A percentile compares a stretch with the other conserved stretches of the same genome.
These are phyloP conservation scores for Centrapalus pauciflorus DNA, from an alignment of 129 eudicot genomes.

Conservation along the genomic window DNA sequence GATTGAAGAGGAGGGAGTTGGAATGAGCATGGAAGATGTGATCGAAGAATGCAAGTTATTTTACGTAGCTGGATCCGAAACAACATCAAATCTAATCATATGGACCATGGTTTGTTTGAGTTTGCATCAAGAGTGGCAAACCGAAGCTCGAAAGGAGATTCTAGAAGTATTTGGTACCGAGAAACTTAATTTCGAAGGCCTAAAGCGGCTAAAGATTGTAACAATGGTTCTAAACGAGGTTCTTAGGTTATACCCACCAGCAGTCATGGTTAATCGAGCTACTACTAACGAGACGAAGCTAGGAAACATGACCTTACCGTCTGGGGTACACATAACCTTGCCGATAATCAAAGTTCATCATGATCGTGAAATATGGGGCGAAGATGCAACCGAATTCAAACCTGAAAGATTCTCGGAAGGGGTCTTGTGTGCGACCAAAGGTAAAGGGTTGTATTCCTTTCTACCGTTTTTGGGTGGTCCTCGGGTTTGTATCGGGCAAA, in stretches of 20 bases:
- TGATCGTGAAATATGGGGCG: slow-evolving; percentile 45
- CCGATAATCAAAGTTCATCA: slow-evolving; percentile 34
- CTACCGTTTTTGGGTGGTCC: slow-evolving; percentile 38
- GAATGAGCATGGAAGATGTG: slow-evolving; percentile 37
- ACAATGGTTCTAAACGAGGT: slow-evolving; percentile 41
- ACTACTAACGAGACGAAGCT: slow-evolving; percentile 21
- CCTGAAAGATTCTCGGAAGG: slow-evolving; percentile 48
- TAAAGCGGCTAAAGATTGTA: slow-evolving; percentile 29
- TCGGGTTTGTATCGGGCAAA: slow-evolving; percentile 48
- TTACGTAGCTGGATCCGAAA: slow-evolving; percentile 48
- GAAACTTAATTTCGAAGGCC: slow-evolving; percentile 28
- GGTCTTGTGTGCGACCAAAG: slow-evolving; percentile 28
- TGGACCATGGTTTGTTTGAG: slow-evolving; percentile 47
- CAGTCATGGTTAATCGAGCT: background rate
- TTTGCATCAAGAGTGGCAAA: slow-evolving; percentile 41
- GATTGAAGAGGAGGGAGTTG: slow-evolving; percentile 8
- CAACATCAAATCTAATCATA: slow-evolving; percentile 39
- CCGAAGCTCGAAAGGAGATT: slow-evolving; percentile 34
- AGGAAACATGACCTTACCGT: slow-evolving; percentile 25
- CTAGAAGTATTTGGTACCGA: slow-evolving; percentile 12
- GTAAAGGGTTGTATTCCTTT: slow-evolving; percentile 7
- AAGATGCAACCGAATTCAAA: slow-evolving; percentile 42
- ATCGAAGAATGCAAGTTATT: slow-evolving; percentile 51
- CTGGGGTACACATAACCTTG: slow-evolving; percentile 16
- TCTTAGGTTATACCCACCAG: slow-evolving; percentile 37